Conservation (phyloP, 1,284 basidiomycete genomes). For the Rhodotorula sp. region DNA sequence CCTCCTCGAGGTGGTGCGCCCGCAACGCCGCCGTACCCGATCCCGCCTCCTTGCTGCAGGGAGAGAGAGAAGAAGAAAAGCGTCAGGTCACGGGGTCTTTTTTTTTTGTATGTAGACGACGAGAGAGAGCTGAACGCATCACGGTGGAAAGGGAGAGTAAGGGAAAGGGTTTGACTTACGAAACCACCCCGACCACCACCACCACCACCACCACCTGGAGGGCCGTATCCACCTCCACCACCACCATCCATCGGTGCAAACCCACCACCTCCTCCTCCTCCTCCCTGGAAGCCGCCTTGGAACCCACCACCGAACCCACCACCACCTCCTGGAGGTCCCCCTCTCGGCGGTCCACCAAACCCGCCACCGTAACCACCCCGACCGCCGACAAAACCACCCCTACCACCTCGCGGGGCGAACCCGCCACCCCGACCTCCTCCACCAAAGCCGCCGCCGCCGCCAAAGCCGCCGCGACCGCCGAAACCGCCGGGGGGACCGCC, state of each 20-base stretch:
- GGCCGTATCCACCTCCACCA: neutral
- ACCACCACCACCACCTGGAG: neutral
- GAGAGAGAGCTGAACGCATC: neutral
- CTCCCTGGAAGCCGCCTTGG: constrained; percentile 2
- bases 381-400: neutral
- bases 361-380: neutral
- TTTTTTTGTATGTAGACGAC: neutral
- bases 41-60: constrained; percentile 3
- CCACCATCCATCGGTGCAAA: neutral
- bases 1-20: constrained; percentile 7
- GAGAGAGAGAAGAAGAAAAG: neutral
- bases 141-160: neutral
- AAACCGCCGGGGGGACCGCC: constrained; percentile 51
- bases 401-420: constrained; percentile 43
- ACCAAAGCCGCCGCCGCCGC: constrained; percentile 47
- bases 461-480: constrained; percentile 55
- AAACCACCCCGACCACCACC: neutral
- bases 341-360: neutral
- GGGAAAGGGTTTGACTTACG: neutral
- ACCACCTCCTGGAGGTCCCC: no score
- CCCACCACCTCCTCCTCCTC: neutral
- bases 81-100: neutral
- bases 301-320: constrained; percentile 5
- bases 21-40: constrained; percentile 13
- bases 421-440: constrained; percentile 63